Evolutionary conservation across 2,329 filamentous ascomycete genomes (phyloP).

Genomic region (Trichoderma koningiopsis): DNA sequence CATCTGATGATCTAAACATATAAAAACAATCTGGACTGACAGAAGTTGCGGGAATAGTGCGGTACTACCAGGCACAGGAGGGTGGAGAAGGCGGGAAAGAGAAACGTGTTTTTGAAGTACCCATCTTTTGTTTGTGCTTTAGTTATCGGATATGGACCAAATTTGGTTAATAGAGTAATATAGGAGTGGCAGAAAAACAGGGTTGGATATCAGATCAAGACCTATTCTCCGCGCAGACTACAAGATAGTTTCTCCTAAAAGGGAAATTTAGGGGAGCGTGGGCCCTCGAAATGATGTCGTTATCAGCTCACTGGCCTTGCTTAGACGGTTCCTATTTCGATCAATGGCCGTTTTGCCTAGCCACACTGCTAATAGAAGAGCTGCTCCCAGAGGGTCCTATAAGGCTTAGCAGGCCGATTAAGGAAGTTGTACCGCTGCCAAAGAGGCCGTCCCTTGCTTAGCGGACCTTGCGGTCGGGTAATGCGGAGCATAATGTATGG

Average conservation of each 20-base stretch:
- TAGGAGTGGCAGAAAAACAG: neutral
- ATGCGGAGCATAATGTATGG: conserved; percentile 9
- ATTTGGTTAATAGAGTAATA: neutral
- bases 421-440: neutral
- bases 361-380: neutral
- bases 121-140: neutral
- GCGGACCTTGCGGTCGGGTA: conserved; percentile 13
- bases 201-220: conserved; percentile 1
- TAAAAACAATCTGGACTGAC: neutral
- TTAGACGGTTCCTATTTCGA: conserved; percentile 5
- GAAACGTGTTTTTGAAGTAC: neutral
- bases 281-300: neutral
- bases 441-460: conserved; percentile 7
- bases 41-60: neutral
- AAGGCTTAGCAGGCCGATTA: conserved; percentile 18
- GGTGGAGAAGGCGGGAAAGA: neutral
- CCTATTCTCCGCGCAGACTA: neutral
- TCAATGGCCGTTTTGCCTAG: neutral
- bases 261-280: neutral
- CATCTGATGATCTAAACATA: neutral
- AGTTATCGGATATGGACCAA: neutral
- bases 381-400: neutral
- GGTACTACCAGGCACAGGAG: neutral
- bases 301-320: neutral
- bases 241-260: neutral